Evolutionary conservation across 352 stramenopile genomes (phyloP).

Genomic region (Globisporangium orthogonon): DNA sequence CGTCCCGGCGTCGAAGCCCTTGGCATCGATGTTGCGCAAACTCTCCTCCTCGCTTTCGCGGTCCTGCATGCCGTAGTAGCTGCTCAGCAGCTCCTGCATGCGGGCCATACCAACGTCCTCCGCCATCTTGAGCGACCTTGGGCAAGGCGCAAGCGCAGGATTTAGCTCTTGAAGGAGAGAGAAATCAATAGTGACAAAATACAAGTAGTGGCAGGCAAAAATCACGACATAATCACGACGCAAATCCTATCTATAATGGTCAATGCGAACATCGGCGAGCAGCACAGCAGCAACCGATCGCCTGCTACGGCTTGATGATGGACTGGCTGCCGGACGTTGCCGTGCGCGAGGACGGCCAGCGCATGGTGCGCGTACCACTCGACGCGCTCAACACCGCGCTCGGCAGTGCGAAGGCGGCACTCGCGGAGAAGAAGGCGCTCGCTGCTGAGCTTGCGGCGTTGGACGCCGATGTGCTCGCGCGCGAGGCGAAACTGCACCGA

Average conservation of each 20-base stretch:
- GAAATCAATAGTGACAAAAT: background rate
- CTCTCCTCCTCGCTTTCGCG: constrained; percentile 61
- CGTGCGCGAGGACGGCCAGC: constrained; percentile 1
- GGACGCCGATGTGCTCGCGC: constrained; percentile 30
- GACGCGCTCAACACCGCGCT: constrained; percentile 30
- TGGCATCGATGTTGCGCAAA: constrained; percentile 70
- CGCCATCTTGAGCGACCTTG: constrained; percentile 24
- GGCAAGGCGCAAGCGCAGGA: too few relatives aligned
- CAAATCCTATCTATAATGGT: too few relatives aligned
- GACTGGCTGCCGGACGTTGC: constrained; percentile 3
- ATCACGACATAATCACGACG: too few relatives aligned
- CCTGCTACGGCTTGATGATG: background rate
- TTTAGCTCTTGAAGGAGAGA: too few relatives aligned
- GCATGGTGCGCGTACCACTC: constrained; percentile 39
- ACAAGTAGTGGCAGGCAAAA: too few relatives aligned
- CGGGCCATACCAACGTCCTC: constrained; percentile 64
- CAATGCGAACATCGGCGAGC: too few relatives aligned
- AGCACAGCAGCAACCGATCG: too few relatives aligned
- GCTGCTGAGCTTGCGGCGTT: constrained; percentile 21
- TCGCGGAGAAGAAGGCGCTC: constrained; percentile 31
- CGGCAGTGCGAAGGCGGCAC: constrained; percentile 16
- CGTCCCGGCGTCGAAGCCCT: constrained; percentile 54
- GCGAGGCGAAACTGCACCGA: constrained; percentile 40
- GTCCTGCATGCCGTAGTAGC: constrained; percentile 83
- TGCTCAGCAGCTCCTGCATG: constrained; percentile 88